Evolutionary conservation across 2,329 filamentous ascomycete genomes (phyloP).

Genomic region (Diaporthe aspalathi): DNA sequence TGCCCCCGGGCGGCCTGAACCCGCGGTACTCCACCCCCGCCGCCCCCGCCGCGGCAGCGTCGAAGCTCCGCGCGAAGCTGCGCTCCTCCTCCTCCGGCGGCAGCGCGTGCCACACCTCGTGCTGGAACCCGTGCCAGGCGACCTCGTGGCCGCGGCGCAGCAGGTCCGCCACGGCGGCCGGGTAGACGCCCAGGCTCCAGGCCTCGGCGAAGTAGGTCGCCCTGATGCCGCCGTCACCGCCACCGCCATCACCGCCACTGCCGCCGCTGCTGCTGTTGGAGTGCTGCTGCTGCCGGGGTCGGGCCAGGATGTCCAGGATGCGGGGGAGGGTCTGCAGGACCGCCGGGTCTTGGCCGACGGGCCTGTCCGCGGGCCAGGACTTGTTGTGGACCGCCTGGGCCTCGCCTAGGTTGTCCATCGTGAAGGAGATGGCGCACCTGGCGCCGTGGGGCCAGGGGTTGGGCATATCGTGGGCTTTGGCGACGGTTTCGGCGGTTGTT

Average conservation of each 20-base stretch:
- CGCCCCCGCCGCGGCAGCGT: constrained; percentile 39
- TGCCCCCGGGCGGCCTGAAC: constrained; percentile 46
- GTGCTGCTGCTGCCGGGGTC: constrained; percentile 30
- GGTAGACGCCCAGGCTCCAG: constrained; percentile 47
- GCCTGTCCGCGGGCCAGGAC: constrained; percentile 41
- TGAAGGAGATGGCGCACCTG: constrained; percentile 46
- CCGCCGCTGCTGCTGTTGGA: neutral
- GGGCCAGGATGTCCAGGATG: constrained; percentile 45
- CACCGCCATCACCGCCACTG: neutral
- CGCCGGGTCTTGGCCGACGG: constrained; percentile 44
- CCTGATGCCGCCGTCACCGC: constrained; percentile 25
- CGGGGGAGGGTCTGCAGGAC: constrained; percentile 45
- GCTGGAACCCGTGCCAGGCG: constrained; percentile 49
- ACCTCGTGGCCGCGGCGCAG: constrained; percentile 44
- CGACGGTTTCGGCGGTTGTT: neutral
- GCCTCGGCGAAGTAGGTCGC: constrained; percentile 49
- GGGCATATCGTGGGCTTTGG: neutral
- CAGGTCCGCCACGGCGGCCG: constrained; percentile 40
- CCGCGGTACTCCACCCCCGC: constrained; percentile 42
- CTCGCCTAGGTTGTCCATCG: constrained; percentile 50
- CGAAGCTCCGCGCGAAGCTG: constrained; percentile 45
- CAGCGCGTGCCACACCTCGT: constrained; percentile 44
- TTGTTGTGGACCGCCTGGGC: constrained; percentile 46
- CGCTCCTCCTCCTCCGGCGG: constrained; percentile 39
- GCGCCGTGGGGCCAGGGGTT: constrained; percentile 44